Evolutionary conservation across 345 rosid species (phyloP).

Genomic region (Capsella bursapastoris): DNA sequence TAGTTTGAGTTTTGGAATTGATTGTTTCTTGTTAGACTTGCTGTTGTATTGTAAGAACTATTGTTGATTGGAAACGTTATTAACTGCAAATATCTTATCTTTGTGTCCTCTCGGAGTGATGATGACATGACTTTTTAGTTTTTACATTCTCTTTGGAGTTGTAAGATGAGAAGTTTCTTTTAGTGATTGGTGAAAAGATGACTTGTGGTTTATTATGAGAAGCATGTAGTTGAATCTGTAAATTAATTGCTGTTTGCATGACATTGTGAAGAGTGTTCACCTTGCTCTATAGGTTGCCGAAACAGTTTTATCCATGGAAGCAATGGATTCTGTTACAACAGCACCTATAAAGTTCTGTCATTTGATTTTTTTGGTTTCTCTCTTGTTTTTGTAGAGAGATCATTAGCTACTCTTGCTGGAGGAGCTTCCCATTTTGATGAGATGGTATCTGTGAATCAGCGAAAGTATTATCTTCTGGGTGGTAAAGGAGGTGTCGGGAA

Average conservation of each 20-base stretch:
- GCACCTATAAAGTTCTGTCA: neutral
- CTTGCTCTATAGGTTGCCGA: conserved; percentile 11
- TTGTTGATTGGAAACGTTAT: neutral
- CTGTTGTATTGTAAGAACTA: neutral
- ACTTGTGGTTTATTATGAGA: neutral
- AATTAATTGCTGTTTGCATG: conserved; percentile 4
- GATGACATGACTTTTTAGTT: neutral
- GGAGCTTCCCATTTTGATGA: conserved; percentile 56
- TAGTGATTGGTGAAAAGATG: neutral
- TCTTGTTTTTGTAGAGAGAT: conserved; percentile 53
- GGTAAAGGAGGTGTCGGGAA: conserved; percentile 94
- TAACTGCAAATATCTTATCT: neutral
- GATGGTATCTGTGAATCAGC: conserved; percentile 52
- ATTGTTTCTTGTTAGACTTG: conserved; percentile 1
- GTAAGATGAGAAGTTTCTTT: neutral
- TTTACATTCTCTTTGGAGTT: conserved; percentile 7
- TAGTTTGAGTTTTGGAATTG: conserved; percentile 5
- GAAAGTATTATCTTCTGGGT: conserved; percentile 71
- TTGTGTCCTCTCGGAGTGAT: neutral
- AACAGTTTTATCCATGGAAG: neutral
- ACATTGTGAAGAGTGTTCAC: conserved; percentile 5
- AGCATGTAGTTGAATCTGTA: neutral
- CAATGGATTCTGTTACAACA: conserved; percentile 5
- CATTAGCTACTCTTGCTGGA: conserved; percentile 54
- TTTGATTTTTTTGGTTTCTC: conserved; percentile 20